Percentiles rank a stretch among this genome's conserved stretches.
phyloP scores from a whole-genome alignment of 2,329 filamentous ascomycete genomes.

The Apiospora hydei region DNA sequence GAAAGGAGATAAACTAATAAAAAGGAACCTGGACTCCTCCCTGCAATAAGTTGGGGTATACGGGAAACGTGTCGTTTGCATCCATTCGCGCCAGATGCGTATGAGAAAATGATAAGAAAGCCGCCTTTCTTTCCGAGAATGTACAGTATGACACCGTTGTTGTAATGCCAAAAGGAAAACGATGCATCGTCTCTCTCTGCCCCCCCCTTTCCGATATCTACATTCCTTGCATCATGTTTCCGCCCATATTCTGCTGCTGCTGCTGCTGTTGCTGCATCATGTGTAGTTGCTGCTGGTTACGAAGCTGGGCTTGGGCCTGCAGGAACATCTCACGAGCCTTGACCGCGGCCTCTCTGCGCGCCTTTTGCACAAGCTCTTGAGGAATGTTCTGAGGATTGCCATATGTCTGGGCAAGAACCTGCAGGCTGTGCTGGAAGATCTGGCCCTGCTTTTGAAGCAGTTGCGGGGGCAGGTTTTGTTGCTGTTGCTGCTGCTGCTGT shows the following conservation, averaged over 20 bases:
- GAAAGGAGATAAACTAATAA: background rate
- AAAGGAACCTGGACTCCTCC: constrained; percentile 14
- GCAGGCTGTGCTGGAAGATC: constrained; percentile 32
- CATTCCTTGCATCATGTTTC: constrained; percentile 23
- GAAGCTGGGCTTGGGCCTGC: constrained; percentile 31
- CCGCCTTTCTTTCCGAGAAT: constrained; percentile 10
- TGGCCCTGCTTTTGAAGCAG: background rate
- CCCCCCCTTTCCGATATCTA: background rate
- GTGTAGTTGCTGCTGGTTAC: constrained; percentile 44
- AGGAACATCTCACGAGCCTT: constrained; percentile 44
- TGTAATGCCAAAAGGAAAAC: constrained; percentile 8
- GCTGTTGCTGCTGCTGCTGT: constrained; percentile 34
- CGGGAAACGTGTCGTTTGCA: constrained; percentile 19
- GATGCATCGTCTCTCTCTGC: background rate
- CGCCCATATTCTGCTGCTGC: constrained; percentile 37
- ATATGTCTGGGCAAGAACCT: constrained; percentile 45
- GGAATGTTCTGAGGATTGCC: constrained; percentile 56
- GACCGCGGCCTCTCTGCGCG: constrained; percentile 51
- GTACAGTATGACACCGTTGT: constrained; percentile 4
- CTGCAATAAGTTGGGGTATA: constrained; percentile 20
- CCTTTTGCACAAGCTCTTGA: constrained; percentile 50
- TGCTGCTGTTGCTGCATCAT: constrained; percentile 50
- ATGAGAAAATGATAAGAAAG: constrained; percentile 21
- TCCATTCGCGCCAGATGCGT: constrained; percentile 17
- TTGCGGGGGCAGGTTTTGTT: constrained; percentile 26